These are phyloP conservation scores for Colletotrichum limetticola DNA, from an alignment of 2,329 filamentous ascomycete genomes.

Conservation along the genomic window DNA sequence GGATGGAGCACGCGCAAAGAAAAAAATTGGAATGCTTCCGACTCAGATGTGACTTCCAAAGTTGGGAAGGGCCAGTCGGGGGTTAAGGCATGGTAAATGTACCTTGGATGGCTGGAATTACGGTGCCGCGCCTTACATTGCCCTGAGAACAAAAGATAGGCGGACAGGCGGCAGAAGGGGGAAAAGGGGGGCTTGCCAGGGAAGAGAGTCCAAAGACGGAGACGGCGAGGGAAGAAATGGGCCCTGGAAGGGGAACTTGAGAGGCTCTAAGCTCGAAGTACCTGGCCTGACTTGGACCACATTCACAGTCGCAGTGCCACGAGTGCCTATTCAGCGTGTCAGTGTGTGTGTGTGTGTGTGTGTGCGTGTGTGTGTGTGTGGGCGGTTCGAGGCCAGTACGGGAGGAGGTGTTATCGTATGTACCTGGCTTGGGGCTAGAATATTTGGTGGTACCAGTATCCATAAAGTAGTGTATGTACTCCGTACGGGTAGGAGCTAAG, in stretches of 20 bases:
- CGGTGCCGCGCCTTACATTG: slow-evolving; percentile 3
- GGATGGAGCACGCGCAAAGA: slow-evolving; percentile 20
- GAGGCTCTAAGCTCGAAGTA: slow-evolving; percentile 4
- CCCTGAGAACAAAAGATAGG: slow-evolving; percentile 17
- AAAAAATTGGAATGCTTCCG: slow-evolving; percentile 27
- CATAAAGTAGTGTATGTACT: too few relatives aligned
- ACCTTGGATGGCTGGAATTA: slow-evolving; percentile 9
- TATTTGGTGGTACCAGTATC: too few relatives aligned
- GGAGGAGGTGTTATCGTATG: background rate
- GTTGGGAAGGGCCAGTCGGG: slow-evolving; percentile 8
- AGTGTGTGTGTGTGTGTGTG: background rate
- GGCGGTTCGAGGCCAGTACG: background rate
- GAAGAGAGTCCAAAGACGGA: slow-evolving; percentile 5
- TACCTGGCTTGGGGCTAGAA: too few relatives aligned
- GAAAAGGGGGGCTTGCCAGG: background rate
- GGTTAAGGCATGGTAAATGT: background rate
- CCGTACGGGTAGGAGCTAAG: too few relatives aligned
- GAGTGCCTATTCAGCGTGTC: background rate
- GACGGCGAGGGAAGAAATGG: slow-evolving; percentile 23
- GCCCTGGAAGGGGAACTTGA: slow-evolving; percentile 15
- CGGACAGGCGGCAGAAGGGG: background rate
- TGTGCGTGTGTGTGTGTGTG: background rate
- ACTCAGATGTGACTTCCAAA: slow-evolving; percentile 15
- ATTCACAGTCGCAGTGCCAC: background rate
- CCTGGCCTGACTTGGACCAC: slow-evolving; percentile 2